phyloP scores from a whole-genome alignment of 495 filamentous ascomycete species.

The Evernia prunastri region DNA sequence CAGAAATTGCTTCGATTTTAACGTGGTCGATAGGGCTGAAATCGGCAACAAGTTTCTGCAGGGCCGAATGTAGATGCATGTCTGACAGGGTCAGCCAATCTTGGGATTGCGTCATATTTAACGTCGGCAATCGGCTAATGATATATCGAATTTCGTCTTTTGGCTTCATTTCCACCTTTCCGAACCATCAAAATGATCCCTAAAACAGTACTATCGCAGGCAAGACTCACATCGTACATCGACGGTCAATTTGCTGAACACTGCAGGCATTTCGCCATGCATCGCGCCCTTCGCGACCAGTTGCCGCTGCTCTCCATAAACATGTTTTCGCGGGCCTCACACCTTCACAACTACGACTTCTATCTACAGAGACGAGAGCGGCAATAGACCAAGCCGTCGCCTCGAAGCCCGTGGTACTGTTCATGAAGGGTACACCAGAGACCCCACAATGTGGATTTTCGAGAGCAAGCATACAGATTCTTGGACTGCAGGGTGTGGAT shows the following conservation, averaged over 20 bases:
- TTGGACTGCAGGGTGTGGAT: constrained; percentile 90
- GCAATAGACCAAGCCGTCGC: constrained; percentile 84
- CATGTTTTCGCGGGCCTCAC: constrained; percentile 27
- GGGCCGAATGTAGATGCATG: too few species aligned
- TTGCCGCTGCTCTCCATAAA: constrained; percentile 24
- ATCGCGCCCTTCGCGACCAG: constrained; percentile 24
- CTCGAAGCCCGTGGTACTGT: constrained; percentile 86
- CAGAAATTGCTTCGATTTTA: too few species aligned
- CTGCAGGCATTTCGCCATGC: constrained; percentile 37
- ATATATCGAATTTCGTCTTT: too few species aligned
- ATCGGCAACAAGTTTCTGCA: too few species aligned
- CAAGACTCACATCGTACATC: constrained; percentile 21
- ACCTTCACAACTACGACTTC: constrained; percentile 48
- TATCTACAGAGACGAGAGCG: constrained; percentile 67
- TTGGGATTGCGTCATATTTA: too few species aligned
- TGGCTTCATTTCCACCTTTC: too few species aligned
- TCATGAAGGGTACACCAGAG: constrained; percentile 98
- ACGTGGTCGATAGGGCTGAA: too few species aligned
- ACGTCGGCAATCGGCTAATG: too few species aligned
- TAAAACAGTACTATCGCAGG: constrained; percentile 33
- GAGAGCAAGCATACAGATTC: constrained; percentile 86
- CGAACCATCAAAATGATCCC: constrained; percentile 34
- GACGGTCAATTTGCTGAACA: constrained; percentile 13
- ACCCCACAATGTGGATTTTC: constrained; percentile 98
- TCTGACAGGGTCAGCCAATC: too few species aligned